phyloP scores from a whole-genome alignment of 129 eudicot species.

The Tagetes erecta region DNA sequence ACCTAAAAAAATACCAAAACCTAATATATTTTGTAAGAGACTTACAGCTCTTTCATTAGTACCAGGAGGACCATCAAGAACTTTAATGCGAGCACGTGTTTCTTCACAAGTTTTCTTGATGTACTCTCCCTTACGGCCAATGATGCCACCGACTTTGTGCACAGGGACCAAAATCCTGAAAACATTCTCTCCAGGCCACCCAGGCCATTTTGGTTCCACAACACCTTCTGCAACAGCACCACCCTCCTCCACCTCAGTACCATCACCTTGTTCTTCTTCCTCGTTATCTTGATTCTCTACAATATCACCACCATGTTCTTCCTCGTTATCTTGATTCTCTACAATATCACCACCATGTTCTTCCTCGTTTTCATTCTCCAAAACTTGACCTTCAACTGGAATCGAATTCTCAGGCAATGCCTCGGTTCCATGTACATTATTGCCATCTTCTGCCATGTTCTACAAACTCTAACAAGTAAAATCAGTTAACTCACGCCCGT shows the following conservation, averaged over 20 bases:
- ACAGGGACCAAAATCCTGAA: conserved; percentile 87
- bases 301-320: conserved; percentile 23
- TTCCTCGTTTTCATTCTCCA: conserved; percentile 40
- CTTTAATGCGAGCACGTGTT: conserved; percentile 87
- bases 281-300: conserved; percentile 19
- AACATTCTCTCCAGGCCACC: conserved; percentile 98
- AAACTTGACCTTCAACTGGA: conserved; percentile 45
- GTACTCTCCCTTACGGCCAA: conserved; percentile 94
- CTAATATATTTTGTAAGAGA: conserved; percentile 11
- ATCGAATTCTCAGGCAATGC: conserved; percentile 46
- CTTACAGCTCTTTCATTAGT: conserved; percentile 92
- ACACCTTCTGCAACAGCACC: conserved; percentile 26
- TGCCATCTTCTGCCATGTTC: conserved; percentile 56
- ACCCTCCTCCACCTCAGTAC: conserved; percentile 13
- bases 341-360: conserved; percentile 22
- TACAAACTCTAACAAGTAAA: conserved; percentile 18
- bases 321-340: conserved; percentile 21
- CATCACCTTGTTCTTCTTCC: conserved; percentile 16
- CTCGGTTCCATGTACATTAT: conserved; percentile 36
- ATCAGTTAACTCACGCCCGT: not conserved
- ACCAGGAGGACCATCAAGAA: conserved; percentile 96
- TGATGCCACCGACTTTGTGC: conserved; percentile 89
- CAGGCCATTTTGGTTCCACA: conserved; percentile 87
- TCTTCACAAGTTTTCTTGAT: conserved; percentile 92
- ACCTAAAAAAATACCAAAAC: conserved; percentile 3